Percentiles rank a stretch among this genome's conserved stretches.
phyloP scores from a whole-genome alignment of 2,329 filamentous ascomycete genomes.

The Microascus cirrosus region DNA sequence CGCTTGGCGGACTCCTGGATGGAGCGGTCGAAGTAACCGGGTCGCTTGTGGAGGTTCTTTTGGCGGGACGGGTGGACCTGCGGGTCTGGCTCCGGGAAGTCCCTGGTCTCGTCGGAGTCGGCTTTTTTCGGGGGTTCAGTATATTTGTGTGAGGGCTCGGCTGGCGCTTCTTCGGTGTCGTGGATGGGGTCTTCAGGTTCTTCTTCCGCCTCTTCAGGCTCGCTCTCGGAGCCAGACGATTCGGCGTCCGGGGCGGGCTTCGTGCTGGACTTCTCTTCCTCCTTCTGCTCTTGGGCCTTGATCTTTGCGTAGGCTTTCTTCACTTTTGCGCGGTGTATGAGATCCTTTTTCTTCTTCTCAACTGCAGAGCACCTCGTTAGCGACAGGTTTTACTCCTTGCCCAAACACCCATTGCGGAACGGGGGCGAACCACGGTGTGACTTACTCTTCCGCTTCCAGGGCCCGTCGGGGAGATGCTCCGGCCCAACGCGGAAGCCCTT shows the following conservation, averaged over 20 bases:
- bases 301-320: constrained; percentile 88
- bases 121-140: not conserved
- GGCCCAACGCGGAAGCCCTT: constrained; percentile 82
- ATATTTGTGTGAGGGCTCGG: not conserved
- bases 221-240: not conserved
- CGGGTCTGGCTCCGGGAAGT: constrained; percentile 8
- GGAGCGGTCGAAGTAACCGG: constrained; percentile 47
- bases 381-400: not conserved
- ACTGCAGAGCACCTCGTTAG: constrained; percentile 33
- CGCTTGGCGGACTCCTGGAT: constrained; percentile 31
- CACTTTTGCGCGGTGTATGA: constrained; percentile 88
- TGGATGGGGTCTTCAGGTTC: constrained; percentile 1
- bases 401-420: not conserved
- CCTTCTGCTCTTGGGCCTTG: constrained; percentile 33
- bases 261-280: not conserved
- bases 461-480: constrained; percentile 81
- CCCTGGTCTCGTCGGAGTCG: not conserved
- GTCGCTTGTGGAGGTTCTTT: constrained; percentile 18
- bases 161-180: constrained; percentile 1
- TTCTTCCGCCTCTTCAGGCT: not conserved
- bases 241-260: not conserved
- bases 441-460: constrained; percentile 69
- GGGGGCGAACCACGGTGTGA: constrained; percentile 8
- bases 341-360: constrained; percentile 76
- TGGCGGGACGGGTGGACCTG: constrained; percentile 1